Conservation (phyloP, 257 asterid genomes). For the Striga asiatica region DNA sequence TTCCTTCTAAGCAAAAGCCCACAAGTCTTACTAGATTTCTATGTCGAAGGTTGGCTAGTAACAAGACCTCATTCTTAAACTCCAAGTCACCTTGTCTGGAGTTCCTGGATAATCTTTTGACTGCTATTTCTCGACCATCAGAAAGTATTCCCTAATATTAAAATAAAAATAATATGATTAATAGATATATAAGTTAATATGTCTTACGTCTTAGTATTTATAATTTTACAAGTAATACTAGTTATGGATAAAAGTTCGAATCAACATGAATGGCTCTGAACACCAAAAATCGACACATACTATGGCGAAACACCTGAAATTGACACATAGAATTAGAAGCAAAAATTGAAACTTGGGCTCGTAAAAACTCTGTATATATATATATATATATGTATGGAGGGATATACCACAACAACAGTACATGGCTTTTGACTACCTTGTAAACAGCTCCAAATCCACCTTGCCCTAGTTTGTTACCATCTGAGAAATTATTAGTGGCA, state of each 20-base stretch:
- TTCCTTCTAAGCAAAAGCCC: conserved; percentile 19
- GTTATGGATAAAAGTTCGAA: no score
- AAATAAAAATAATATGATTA: no score
- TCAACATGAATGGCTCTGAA: no score
- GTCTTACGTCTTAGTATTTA: no score
- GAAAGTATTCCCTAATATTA: conserved; percentile 3
- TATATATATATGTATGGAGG: neutral
- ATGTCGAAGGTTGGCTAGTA: conserved; percentile 26
- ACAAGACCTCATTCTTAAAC: conserved; percentile 22
- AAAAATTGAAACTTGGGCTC: no score
- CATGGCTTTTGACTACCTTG: conserved; percentile 19
- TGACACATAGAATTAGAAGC: no score
- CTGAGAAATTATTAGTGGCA: conserved; percentile 25
- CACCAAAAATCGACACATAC: no score
- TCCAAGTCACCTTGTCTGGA: conserved; percentile 18
- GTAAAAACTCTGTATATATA: no score
- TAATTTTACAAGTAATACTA: no score
- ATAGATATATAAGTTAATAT: no score
- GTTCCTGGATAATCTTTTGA: conserved; percentile 19
- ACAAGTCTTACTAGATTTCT: conserved; percentile 23
- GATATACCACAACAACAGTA: no score
- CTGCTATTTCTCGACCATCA: conserved; percentile 22
- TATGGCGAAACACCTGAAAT: no score
- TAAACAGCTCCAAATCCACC: conserved; percentile 35
- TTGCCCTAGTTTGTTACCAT: conserved; percentile 21